phyloP scores from a whole-genome alignment of 129 eudicot genomes.

The Tagetes patula region DNA sequence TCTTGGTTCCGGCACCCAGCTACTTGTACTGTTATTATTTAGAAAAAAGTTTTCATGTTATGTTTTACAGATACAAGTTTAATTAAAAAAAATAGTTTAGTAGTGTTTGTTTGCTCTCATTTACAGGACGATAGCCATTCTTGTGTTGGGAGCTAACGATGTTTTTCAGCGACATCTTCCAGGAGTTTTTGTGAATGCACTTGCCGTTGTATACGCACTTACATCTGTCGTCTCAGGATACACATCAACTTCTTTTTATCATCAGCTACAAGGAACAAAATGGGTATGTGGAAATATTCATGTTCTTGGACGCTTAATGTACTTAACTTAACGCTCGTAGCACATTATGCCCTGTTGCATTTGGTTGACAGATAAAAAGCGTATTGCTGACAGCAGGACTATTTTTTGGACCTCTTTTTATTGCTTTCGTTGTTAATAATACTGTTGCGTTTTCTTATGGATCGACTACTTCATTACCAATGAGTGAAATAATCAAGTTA shows the following conservation, averaged over 20 bases:
- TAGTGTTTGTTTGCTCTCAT: background rate
- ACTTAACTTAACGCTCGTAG: background rate
- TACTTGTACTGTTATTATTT: constrained; percentile 50
- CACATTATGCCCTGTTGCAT: background rate
- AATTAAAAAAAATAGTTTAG: background rate
- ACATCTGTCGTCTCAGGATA: constrained; percentile 62
- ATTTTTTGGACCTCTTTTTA: constrained; percentile 30
- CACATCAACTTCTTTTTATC: constrained; percentile 58
- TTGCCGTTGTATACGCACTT: constrained; percentile 51
- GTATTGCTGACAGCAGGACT: constrained; percentile 33
- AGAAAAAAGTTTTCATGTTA: background rate
- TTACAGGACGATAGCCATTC: constrained; percentile 47
- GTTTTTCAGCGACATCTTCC: constrained; percentile 41
- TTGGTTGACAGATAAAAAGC: constrained; percentile 34
- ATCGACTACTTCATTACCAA: constrained; percentile 44
- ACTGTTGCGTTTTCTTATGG: constrained; percentile 38
- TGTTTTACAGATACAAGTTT: background rate
- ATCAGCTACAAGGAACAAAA: constrained; percentile 54
- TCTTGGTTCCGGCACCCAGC: constrained; percentile 60
- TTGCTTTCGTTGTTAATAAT: constrained; percentile 38
- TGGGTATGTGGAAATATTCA: constrained; percentile 41
- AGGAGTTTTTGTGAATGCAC: constrained; percentile 44
- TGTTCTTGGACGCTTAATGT: background rate
- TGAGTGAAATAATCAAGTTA: constrained; percentile 37
- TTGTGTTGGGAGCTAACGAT: constrained; percentile 43